A percentile compares a stretch with the other conserved stretches of the same genome.
Evolutionary conservation across 306 rosid species (phyloP).

Genomic region (Urtica urens): DNA sequence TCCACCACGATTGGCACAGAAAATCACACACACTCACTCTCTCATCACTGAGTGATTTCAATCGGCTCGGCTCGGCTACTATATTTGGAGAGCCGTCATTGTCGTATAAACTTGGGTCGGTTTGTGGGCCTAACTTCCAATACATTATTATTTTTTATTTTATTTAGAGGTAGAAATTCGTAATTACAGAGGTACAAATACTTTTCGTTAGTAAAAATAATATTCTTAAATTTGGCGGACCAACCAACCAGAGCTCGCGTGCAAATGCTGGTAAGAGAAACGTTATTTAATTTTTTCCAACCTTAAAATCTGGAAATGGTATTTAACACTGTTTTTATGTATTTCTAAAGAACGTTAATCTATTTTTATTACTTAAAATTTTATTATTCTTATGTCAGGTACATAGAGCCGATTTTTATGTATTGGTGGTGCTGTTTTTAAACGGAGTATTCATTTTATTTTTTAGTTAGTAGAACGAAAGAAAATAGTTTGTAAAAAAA

Average conservation of each 20-base stretch:
- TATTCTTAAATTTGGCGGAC: constrained; percentile 26
- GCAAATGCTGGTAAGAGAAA: constrained; percentile 27
- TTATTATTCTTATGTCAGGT: no score
- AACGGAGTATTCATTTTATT: no score
- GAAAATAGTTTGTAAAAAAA: not conserved
- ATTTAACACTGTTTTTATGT: no score
- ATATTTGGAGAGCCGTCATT: constrained; percentile 70
- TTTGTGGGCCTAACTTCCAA: constrained; percentile 24
- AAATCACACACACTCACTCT: not conserved
- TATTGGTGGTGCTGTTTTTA: no score
- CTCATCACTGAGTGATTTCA: no score
- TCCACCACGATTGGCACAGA: constrained; percentile 30
- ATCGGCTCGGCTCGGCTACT: constrained; percentile 9
- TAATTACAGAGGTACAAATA: no score
- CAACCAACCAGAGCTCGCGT: constrained; percentile 67
- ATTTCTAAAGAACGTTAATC: no score
- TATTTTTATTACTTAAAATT: no score
- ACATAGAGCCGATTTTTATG: no score
- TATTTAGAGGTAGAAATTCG: no score
- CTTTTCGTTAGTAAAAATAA: not conserved
- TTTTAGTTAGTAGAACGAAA: not conserved
- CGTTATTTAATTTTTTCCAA: not conserved
- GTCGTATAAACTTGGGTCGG: constrained; percentile 59
- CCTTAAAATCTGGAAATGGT: no score
- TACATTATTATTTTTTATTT: no score